A percentile compares a stretch with the other conserved stretches of the same genome.
These are phyloP conservation scores for Eucalyptus caleyi DNA, from an alignment of 345 rosid genomes.

Conservation along the genomic window DNA sequence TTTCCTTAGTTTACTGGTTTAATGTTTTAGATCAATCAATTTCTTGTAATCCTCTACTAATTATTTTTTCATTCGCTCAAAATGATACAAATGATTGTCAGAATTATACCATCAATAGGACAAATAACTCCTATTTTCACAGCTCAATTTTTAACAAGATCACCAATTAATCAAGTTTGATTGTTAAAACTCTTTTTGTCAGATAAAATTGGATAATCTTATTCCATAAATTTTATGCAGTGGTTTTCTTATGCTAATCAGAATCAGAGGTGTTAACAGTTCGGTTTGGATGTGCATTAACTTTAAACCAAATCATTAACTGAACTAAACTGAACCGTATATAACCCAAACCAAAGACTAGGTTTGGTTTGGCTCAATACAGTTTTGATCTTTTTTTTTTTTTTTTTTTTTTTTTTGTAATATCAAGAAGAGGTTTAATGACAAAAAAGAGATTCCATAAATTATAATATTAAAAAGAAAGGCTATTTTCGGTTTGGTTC, in stretches of 20 bases:
- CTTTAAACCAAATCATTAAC: too few species aligned
- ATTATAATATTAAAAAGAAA: too few species aligned
- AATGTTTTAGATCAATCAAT: not conserved
- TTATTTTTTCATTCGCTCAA: not conserved
- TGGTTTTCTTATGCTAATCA: not conserved
- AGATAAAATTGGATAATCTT: not conserved
- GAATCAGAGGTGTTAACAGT: too few species aligned
- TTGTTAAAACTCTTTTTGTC: not conserved
- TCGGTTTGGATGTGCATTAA: too few species aligned
- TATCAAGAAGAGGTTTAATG: too few species aligned
- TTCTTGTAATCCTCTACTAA: not conserved
- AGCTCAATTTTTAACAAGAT: not conserved
- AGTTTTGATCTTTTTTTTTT: too few species aligned
- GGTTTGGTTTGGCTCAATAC: too few species aligned
- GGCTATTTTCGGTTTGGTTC: too few species aligned
- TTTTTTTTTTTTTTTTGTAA: too few species aligned
- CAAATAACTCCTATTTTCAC: not conserved
- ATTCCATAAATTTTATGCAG: not conserved
- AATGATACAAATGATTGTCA: not conserved
- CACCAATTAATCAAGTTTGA: not conserved
- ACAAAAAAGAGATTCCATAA: too few species aligned
- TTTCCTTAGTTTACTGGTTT: not conserved
- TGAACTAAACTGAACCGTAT: too few species aligned
- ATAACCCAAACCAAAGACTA: too few species aligned
- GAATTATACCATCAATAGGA: not conserved